Evolutionary conservation across 2,329 filamentous ascomycete species (phyloP), one percentile per base, ranked within the genome.

Genomic region (Sporothrix dimorphospora): DNA sequence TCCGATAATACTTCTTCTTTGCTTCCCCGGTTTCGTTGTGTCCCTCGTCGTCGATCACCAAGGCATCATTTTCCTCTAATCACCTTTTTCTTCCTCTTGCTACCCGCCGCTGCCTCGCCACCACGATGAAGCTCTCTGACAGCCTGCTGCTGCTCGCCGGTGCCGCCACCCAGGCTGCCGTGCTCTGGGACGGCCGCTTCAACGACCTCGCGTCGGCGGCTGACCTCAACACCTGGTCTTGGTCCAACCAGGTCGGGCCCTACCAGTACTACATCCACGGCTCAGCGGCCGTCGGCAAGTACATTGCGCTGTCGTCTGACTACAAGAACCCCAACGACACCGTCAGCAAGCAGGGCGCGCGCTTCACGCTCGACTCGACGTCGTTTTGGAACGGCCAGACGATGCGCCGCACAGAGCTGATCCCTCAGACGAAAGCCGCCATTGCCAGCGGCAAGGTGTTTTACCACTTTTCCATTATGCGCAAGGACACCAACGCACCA

Each of bases 261-360:
- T 93, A 91, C 81, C 91, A 93, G 80, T 93, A 91, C 84, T 93
- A 93, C 82, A 92, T 92, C 78, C 91, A 93, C 82, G 91, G 91
- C 47, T 81, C 82, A 5, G 85, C 84, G 9, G 69, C 81, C 0
- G 84, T 88, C 9, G 84, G 83, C 27, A 81, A 86, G 76, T 92
- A 92, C 80, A 85, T 92, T 75, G 88, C 88, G 76, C 83, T 92
- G 1, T 86, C 85, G 1, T 80, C 88, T 0, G 80, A 81, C 72
- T 90, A 84, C 84, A 91, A 90, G 82, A 92, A 92, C 80, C 87
- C 89, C 0, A 86, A 86, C 75, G 90, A 92, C 79, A 83, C 82
- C 0, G 83, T 82, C 66, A 89, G 88, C 67, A 85, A 82, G 47
- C 87, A 92, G 80, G 91, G 91, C 21, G 88, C 87, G 75, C 90